phyloP scores from a whole-genome alignment of 495 filamentous ascomycete species.

The Penicilliopsis zonata region DNA sequence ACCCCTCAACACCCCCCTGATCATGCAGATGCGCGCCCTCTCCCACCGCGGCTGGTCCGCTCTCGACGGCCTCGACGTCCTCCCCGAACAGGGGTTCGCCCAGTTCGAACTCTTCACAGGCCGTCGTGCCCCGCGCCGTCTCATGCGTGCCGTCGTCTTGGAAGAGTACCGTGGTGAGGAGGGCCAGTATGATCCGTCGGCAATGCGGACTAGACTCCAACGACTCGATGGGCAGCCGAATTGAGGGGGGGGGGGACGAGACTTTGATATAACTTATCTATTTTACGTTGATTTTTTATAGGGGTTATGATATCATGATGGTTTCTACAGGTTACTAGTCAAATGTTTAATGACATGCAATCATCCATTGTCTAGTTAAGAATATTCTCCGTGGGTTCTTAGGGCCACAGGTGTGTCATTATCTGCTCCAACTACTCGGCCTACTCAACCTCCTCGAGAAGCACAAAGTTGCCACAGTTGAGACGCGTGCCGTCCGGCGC shows the following conservation, averaged over 20 bases:
- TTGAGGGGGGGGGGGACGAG: no score
- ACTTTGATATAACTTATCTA: no score
- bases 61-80: conserved; percentile 63
- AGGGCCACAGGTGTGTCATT: no score
- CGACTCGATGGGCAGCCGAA: conserved; percentile 26
- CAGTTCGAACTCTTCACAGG: conserved; percentile 76
- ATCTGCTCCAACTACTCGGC: no score
- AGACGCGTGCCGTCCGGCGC: conserved; percentile 10
- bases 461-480: conserved; percentile 20
- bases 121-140: conserved; percentile 53
- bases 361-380: no score
- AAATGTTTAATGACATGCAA: no score
- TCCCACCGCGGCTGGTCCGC: conserved; percentile 57
- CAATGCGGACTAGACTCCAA: conserved; percentile 21
- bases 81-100: conserved; percentile 69
- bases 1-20: conserved; percentile 57
- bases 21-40: conserved; percentile 46
- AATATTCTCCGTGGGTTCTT: no score
- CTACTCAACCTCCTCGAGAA: no score
- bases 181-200: conserved; percentile 19
- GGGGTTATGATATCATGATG: no score
- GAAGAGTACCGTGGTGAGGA: conserved; percentile 29
- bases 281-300: no score
- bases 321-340: no score
- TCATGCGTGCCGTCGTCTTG: conserved; percentile 45